Evolutionary conservation across 148 eudicot species (phyloP), one percentile per base, ranked within the genome.

Genomic region (Dysphania ambrosioides): DNA sequence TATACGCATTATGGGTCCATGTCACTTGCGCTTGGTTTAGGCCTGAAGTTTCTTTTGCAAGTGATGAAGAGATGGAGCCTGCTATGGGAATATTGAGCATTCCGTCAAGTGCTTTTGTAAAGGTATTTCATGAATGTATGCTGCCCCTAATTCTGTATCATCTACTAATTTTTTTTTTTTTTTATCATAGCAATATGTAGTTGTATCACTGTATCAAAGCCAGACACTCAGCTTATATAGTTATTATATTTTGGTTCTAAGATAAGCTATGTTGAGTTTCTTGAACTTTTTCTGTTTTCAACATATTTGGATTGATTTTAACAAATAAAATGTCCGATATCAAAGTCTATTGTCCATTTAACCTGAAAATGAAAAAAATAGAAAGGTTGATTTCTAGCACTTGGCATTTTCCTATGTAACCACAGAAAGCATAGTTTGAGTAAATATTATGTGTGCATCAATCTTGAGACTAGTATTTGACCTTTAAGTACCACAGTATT

Each of bases 1-100:
- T 92, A 69, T 88, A 77, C 57, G 84, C 97, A 19, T 79, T 95
- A 71, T 95, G 99, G 99, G 99, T 92, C 69, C 99, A 95, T 78
- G 89, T 95, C 51, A 95, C 99, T 35, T 95, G 99, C 82, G 99
- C 99, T 62, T 95, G 99, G 99, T 92, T 95, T 89, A 89, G 88
- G 78, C 99, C 99, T 78, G 93, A 95, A 81, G 99, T 95, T 79
- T 85, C 89, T 49, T 95, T 95, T 72, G 91, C 94, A 69, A 92
- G 92, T 78, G 97, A 92, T 77, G 97, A 95, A 82, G 86, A 84
- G 67, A 95, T 95, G 99, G 99, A 95, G 82, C 99, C 99, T 85
- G 99, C 99, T 40, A 85, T 90, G 70, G 99, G 99, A 73, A 87
- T 95, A 55, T 86, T 95, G 86, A 87, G 97, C 83, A 95, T 95